phyloP scores from a whole-genome alignment of 805 yeast genomes.

The Ogataea paradorogensis region DNA sequence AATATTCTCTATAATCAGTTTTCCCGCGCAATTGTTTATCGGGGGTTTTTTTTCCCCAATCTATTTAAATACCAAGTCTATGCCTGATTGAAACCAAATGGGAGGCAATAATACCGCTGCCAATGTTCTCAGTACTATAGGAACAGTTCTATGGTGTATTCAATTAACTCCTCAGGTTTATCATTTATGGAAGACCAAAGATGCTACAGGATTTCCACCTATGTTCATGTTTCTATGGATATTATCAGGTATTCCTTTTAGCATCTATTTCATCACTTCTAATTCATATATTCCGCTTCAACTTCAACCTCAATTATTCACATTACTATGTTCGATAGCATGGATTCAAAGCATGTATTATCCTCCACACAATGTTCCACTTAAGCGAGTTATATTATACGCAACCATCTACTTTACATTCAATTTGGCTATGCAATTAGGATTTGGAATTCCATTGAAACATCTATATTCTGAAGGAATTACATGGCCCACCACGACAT shows the following conservation, averaged over 20 bases:
- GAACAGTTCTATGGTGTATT: slow-evolving; percentile 91
- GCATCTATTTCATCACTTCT: slow-evolving; percentile 73
- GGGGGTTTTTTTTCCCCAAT: slow-evolving; percentile 1
- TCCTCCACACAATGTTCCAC: slow-evolving; percentile 57
- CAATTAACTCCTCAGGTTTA: slow-evolving; percentile 80
- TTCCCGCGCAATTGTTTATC: slow-evolving; percentile 9
- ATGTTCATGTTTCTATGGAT: slow-evolving; percentile 90
- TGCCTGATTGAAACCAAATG: not conserved
- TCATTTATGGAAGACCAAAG: slow-evolving; percentile 63
- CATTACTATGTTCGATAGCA: slow-evolving; percentile 61
- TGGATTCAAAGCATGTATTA: slow-evolving; percentile 65
- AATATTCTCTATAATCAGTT: not conserved
- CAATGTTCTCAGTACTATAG: slow-evolving; percentile 80
- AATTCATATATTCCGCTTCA: slow-evolving; percentile 74
- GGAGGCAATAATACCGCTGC: slow-evolving; percentile 44
- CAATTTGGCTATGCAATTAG: slow-evolving; percentile 62
- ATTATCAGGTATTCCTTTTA: slow-evolving; percentile 71
- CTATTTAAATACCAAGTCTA: not conserved
- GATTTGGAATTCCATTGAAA: slow-evolving; percentile 68
- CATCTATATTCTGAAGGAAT: slow-evolving; percentile 39
- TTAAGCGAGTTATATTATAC: slow-evolving; percentile 35
- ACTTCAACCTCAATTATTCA: slow-evolving; percentile 85
- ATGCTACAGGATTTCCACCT: slow-evolving; percentile 90
- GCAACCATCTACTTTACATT: slow-evolving; percentile 39
- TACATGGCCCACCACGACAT: slow-evolving; percentile 45